Evolutionary conservation across 1,139 yeast genomes (phyloP).

Genomic region (Hyphopichia buzzinii): DNA sequence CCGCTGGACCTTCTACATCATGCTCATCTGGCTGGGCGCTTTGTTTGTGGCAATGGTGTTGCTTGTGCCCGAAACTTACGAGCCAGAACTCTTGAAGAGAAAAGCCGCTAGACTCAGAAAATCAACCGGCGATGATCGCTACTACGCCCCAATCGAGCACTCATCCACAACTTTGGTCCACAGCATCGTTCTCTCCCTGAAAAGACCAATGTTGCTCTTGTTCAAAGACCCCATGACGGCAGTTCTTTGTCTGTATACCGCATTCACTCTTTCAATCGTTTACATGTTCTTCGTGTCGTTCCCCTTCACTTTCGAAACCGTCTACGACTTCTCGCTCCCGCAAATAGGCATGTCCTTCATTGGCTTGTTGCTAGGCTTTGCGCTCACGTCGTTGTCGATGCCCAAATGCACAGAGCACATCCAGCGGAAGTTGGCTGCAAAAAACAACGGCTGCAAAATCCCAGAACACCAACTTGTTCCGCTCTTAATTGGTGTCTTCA

Average conservation of each 20-base stretch:
- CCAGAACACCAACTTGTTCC: slow-evolving; percentile 41
- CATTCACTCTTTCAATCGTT: slow-evolving; percentile 56
- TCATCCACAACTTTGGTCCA: slow-evolving; percentile 19
- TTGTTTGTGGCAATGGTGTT: slow-evolving; percentile 14
- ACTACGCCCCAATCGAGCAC: slow-evolving; percentile 50
- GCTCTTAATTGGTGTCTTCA: slow-evolving; percentile 32
- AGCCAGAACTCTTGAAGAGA: slow-evolving; percentile 14
- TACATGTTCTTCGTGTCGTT: slow-evolving; percentile 64
- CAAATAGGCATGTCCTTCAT: slow-evolving; percentile 50
- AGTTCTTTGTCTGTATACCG: slow-evolving; percentile 60
- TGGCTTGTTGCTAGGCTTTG: slow-evolving; percentile 52
- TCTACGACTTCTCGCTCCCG: slow-evolving; percentile 40
- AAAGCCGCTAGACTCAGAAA: slow-evolving; percentile 17
- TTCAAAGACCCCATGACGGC: slow-evolving; percentile 62
- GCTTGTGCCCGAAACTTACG: slow-evolving; percentile 20
- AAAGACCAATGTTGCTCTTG: slow-evolving; percentile 55
- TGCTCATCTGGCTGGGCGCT: slow-evolving; percentile 22
- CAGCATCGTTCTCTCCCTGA: slow-evolving; percentile 37
- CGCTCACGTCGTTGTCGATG: slow-evolving; percentile 20
- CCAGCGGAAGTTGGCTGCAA: slow-evolving; percentile 18
- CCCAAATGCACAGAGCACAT: slow-evolving; percentile 23
- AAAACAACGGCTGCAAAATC: slow-evolving; percentile 29
- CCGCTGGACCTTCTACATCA: slow-evolving; percentile 26
- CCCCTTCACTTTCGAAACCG: slow-evolving; percentile 52
- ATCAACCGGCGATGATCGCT: slow-evolving; percentile 18